A percentile compares a stretch with the other conserved stretches of the same genome.
phyloP scores from a whole-genome alignment of 768 basidiomycete species.

The Obba rivulosa region DNA sequence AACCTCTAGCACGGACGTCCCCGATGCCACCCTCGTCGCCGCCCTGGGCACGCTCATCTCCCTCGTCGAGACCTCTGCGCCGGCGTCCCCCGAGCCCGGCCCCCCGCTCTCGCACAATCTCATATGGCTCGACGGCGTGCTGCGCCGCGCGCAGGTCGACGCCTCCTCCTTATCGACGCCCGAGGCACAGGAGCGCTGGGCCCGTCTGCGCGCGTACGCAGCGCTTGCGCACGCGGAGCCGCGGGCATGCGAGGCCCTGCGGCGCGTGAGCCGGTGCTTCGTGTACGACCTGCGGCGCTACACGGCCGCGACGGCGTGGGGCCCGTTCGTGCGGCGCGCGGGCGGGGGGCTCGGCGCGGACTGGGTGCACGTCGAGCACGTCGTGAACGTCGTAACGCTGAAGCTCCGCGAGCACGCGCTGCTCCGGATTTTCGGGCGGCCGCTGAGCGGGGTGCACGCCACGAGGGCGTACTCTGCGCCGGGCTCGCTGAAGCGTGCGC shows the following conservation, averaged over 20 bases:
- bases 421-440: conserved; percentile 32
- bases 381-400: conserved; percentile 30
- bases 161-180: background rate
- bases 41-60: conserved; percentile 38
- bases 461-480: conserved; percentile 53
- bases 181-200: conserved; percentile 24
- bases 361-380: conserved; percentile 60
- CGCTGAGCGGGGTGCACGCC: conserved; percentile 47
- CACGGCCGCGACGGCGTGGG: conserved; percentile 44
- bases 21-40: conserved; percentile 7
- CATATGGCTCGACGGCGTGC: conserved; percentile 39
- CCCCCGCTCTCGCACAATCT: conserved; percentile 33
- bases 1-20: background rate
- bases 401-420: conserved; percentile 20
- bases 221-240: conserved; percentile 36
- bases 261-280: conserved; percentile 46
- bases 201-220: conserved; percentile 44
- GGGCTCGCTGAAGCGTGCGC: conserved; percentile 25
- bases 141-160: conserved; percentile 32
- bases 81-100: conserved; percentile 3
- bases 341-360: conserved; percentile 32
- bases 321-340: conserved; percentile 43
- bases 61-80: conserved; percentile 12
- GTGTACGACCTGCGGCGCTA: conserved; percentile 68
- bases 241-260: conserved; percentile 27